Percentiles rank a stretch among this genome's conserved stretches.
Conservation (phyloP, 2,329 filamentous ascomycete species). For the Podosphaera xanthii region DNA sequence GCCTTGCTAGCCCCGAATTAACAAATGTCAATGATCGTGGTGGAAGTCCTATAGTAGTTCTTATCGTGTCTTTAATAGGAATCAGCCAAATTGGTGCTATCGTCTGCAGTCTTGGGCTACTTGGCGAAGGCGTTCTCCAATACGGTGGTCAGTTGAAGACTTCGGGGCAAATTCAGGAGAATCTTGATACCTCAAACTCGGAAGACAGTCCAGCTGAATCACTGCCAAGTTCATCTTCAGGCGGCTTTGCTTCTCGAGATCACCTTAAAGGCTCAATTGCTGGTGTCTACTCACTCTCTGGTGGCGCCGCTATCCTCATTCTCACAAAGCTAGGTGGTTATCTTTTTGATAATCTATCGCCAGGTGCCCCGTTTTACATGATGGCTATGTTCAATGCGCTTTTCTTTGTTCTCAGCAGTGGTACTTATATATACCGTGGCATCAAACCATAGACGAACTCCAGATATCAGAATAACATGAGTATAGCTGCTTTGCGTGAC, state of each 20-base stretch:
- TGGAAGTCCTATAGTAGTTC: slow-evolving; percentile 44
- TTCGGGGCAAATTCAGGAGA: slow-evolving; percentile 8
- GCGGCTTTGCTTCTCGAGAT: slow-evolving; percentile 9
- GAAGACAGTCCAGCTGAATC: background rate
- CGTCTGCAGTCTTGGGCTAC: slow-evolving; percentile 76
- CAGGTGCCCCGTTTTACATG: slow-evolving; percentile 75
- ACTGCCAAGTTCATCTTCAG: slow-evolving; percentile 14
- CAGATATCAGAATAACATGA: too few relatives aligned
- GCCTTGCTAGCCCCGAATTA: slow-evolving; percentile 55
- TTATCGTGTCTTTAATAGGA: slow-evolving; percentile 61
- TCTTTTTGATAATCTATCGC: slow-evolving; percentile 55
- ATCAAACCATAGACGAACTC: slow-evolving; percentile 4
- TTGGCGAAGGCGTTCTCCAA: slow-evolving; percentile 56
- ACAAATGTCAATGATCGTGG: slow-evolving; percentile 38
- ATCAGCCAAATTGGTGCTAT: slow-evolving; percentile 92
- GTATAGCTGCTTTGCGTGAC: too few relatives aligned
- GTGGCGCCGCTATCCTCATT: slow-evolving; percentile 71
- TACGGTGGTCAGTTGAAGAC: slow-evolving; percentile 18
- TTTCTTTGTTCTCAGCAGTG: slow-evolving; percentile 29
- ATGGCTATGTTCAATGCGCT: slow-evolving; percentile 73
- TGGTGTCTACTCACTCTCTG: slow-evolving; percentile 78
- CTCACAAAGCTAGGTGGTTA: slow-evolving; percentile 79
- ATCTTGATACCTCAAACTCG: slow-evolving; percentile 5
- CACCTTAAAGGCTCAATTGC: slow-evolving; percentile 78
- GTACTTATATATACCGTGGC: slow-evolving; percentile 13